Percentiles rank a stretch among this genome's conserved stretches.
Evolutionary conservation across 1,139 yeast species (phyloP).

Genomic region (Yamadazyma kanchanaburiensis): DNA sequence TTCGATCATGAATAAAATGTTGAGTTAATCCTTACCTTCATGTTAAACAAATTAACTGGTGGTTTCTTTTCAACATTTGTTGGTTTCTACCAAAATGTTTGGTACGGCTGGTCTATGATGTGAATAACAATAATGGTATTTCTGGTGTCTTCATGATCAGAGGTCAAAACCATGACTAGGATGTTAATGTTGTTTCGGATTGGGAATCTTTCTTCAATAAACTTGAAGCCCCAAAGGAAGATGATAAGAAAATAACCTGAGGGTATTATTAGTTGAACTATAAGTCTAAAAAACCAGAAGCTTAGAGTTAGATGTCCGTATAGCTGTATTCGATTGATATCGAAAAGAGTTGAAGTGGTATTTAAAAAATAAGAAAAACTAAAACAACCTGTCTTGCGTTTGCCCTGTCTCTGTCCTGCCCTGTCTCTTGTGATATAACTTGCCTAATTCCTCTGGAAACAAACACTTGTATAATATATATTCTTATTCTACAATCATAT

Average conservation of each 20-base stretch:
- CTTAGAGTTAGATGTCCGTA: too few relatives aligned
- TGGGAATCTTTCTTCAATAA: constrained; percentile 71
- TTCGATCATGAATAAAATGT: constrained; percentile 98
- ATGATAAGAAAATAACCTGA: constrained; percentile 35
- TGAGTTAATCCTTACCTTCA: constrained; percentile 93
- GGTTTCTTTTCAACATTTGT: constrained; percentile 97
- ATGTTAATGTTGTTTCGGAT: constrained; percentile 98
- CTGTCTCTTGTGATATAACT: too few relatives aligned
- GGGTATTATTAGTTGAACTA: too few relatives aligned
- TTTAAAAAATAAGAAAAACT: too few relatives aligned
- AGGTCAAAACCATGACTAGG: constrained; percentile 89
- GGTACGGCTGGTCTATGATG: constrained; percentile 96
- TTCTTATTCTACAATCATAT: too few relatives aligned
- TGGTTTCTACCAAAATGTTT: constrained; percentile 89
- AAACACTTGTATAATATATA: too few relatives aligned
- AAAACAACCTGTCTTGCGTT: too few relatives aligned
- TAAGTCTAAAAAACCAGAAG: constrained; percentile 4
- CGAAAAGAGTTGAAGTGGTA: too few relatives aligned
- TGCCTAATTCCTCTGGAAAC: too few relatives aligned
- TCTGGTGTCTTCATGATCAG: constrained; percentile 92
- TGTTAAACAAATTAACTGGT: constrained; percentile 98
- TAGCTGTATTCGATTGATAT: too few relatives aligned
- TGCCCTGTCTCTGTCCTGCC: too few relatives aligned
- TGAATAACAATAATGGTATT: constrained; percentile 97
- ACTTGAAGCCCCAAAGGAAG: constrained; percentile 37